Evolutionary conservation across 2,329 filamentous ascomycete genomes (phyloP), one percentile per base, ranked within the genome.

Genomic region (Biscogniauxia mediterranea): DNA sequence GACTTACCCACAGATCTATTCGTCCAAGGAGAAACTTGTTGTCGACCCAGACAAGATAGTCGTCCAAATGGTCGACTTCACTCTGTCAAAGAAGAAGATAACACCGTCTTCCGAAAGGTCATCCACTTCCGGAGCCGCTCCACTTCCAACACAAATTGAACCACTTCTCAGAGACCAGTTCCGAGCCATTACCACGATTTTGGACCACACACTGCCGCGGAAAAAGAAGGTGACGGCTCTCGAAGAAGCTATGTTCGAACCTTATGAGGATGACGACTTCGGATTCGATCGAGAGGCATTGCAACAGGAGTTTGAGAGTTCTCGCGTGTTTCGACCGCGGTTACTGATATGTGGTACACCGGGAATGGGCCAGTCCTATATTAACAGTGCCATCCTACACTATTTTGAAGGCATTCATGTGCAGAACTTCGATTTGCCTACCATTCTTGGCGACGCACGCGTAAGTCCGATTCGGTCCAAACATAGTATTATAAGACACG

Each of bases 11-110:
- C 95, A 99, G 71, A 97, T 99, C 64, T 99, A 99, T 79, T 86
- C 87, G 23, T 94, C 93, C 0, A 89, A 91, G 66, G 88, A 96
- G 74, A 97, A 97, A 78, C 85, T 98, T 32, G 79, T 96, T 52
- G 95, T 99, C 60, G 89, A 97, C 68, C 89, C 93, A 0, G 85
- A 85, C 63, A 91, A 88, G 69, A 97, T 99, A 71, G 87, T 87
- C 61, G 88, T 99, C 46, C 89, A 91, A 52, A 92, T 95, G 4
- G 95, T 95, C 59, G 95, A 99, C 75, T 99, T 99, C 70, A 97
- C 97, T 90, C 85, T 97, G 15, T 96, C 94, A 0, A 89, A 97
- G 73, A 96, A 97, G 79, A 96, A 96, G 77, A 92, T 99, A 78
- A 86, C 97, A 11, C 95, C 95, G 6, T 98, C 95, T 0, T 98